phyloP scores from a whole-genome alignment of 257 asterid genomes.

The Nicotiana tomentosiformis region DNA sequence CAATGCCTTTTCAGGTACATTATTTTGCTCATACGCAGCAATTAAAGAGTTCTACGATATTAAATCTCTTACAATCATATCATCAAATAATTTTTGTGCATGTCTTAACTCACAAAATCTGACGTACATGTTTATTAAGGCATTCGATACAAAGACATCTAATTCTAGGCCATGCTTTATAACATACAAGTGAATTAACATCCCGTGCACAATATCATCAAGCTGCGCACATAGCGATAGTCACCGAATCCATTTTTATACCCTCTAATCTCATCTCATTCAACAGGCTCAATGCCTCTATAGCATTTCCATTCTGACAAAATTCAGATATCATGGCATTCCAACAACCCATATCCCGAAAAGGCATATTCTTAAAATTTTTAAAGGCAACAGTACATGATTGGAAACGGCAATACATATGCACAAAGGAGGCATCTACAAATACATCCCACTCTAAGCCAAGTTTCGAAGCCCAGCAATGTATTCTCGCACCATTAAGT shows the following conservation, averaged over 20 bases:
- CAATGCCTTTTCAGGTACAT: slow-evolving; percentile 39
- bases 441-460: slow-evolving; percentile 78
- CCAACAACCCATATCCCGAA: slow-evolving; percentile 85
- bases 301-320: slow-evolving; percentile 51
- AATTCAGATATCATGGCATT: slow-evolving; percentile 85
- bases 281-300: slow-evolving; percentile 48
- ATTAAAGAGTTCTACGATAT: slow-evolving; percentile 79
- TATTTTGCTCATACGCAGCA: slow-evolving; percentile 78
- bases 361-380: slow-evolving; percentile 68
- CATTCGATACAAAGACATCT: slow-evolving; percentile 62
- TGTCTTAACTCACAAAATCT: slow-evolving; percentile 48
- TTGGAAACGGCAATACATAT: slow-evolving; percentile 80
- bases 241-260: slow-evolving; percentile 53
- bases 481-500: slow-evolving; percentile 54
- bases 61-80: slow-evolving; percentile 46
- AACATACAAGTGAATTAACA: slow-evolving; percentile 50
- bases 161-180: slow-evolving; percentile 65
- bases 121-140: slow-evolving; percentile 80
- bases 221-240: slow-evolving; percentile 64
- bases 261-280: slow-evolving; percentile 63
- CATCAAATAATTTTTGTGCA: slow-evolving; percentile 49
- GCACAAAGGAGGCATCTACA: slow-evolving; percentile 76
- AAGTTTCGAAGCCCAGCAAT: slow-evolving; percentile 60
- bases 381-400: slow-evolving; percentile 34
- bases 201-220: slow-evolving; percentile 44